phyloP scores from a whole-genome alignment of 116 monocot genomes.

The Posidonia oceanica region DNA sequence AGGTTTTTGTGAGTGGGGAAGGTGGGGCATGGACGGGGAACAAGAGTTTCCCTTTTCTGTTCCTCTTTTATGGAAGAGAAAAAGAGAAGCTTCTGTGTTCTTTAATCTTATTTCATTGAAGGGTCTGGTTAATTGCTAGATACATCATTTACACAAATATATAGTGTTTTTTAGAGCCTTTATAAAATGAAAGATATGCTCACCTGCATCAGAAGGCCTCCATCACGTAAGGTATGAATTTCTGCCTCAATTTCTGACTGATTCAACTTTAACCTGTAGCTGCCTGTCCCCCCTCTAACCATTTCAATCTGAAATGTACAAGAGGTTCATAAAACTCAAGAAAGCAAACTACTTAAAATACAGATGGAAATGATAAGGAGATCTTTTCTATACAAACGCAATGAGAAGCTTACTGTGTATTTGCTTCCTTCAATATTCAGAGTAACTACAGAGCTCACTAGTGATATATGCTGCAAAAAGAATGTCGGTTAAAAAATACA shows the following conservation, averaged over 20 bases:
- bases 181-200: conserved; percentile 4
- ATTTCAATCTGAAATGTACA: conserved; percentile 62
- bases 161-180: not conserved
- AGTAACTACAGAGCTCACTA: conserved; percentile 72
- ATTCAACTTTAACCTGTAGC: conserved; percentile 87
- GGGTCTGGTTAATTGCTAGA: too few relatives aligned
- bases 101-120: not conserved
- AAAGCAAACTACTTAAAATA: conserved; percentile 3
- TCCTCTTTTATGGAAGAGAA: too few relatives aligned
- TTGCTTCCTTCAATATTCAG: conserved; percentile 98
- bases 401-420: conserved; percentile 59
- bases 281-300: conserved; percentile 92
- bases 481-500: not conserved
- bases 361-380: not conserved
- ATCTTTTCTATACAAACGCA: not conserved
- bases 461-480: conserved; percentile 87
- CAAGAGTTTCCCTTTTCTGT: too few relatives aligned
- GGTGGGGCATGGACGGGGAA: too few relatives aligned
- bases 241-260: conserved; percentile 82
- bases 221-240: conserved; percentile 93
- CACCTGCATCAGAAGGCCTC: conserved; percentile 98
- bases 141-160: not conserved
- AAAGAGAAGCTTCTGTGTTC: too few relatives aligned
- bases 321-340: conserved; percentile 5
- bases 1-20: too few relatives aligned